Evolutionary conservation across 1,139 yeast genomes (phyloP).

Genomic region (Entelexis sorbosivorans): DNA sequence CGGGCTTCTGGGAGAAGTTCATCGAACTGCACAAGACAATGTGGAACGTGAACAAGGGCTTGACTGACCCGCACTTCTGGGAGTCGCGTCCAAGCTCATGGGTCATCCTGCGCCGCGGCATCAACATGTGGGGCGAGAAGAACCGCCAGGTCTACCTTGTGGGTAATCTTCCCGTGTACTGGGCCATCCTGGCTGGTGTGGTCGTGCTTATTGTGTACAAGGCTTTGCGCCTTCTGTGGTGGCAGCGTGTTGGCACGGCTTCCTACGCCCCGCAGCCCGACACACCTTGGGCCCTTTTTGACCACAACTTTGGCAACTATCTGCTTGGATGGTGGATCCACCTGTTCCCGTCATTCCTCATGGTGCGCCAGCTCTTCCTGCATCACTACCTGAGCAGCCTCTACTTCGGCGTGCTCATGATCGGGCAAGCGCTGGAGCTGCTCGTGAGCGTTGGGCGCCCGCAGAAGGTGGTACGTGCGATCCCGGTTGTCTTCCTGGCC

Average conservation of each 20-base stretch:
- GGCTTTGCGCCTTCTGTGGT: conserved; percentile 48
- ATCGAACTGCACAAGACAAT: conserved; percentile 70
- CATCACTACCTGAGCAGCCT: conserved; percentile 89
- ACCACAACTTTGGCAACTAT: conserved; percentile 56
- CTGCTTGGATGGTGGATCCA: conserved; percentile 76
- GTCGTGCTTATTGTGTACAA: conserved; percentile 46
- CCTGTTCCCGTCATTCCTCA: conserved; percentile 75
- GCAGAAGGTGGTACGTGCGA: conserved; percentile 35
- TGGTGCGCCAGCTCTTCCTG: conserved; percentile 88
- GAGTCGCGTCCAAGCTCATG: conserved; percentile 82
- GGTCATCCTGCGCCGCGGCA: conserved; percentile 85
- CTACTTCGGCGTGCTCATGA: conserved; percentile 74
- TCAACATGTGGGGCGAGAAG: conserved; percentile 82
- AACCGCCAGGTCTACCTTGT: conserved; percentile 70
- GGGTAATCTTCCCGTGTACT: conserved; percentile 90
- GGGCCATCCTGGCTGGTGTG: conserved; percentile 58
- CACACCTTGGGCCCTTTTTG: conserved; percentile 57
- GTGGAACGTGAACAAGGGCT: conserved; percentile 85
- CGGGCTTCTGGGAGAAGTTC: conserved; percentile 59
- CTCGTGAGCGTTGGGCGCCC: conserved; percentile 39
- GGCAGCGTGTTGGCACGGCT: conserved; percentile 42
- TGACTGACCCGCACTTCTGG: conserved; percentile 76
- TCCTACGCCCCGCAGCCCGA: conserved; percentile 28
- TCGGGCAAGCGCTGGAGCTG: conserved; percentile 74
- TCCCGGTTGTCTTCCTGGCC: conserved; percentile 42